phyloP scores from a whole-genome alignment of 768 basidiomycete species.

The Lactarius tabidus region DNA sequence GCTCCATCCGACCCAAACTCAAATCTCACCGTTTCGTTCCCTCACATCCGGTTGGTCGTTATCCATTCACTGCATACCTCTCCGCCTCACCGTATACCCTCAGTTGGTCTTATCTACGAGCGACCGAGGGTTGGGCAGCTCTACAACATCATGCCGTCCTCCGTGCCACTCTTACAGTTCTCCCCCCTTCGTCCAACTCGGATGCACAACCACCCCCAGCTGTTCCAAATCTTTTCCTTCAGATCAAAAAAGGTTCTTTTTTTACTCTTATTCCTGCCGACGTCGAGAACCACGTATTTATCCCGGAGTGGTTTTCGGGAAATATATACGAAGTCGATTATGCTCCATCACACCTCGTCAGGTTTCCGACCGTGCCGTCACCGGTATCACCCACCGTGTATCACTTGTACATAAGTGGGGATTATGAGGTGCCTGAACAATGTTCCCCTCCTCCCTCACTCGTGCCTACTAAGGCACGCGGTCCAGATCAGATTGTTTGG shows the following conservation, averaged over 20 bases:
- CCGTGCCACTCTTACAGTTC: constrained; percentile 56
- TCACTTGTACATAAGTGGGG: constrained; percentile 69
- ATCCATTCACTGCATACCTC: background rate
- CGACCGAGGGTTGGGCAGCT: constrained; percentile 82
- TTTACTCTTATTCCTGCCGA: constrained; percentile 58
- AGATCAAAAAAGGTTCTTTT: constrained; percentile 70
- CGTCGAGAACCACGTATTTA: constrained; percentile 25
- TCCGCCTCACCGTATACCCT: background rate
- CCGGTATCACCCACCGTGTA: constrained; percentile 46
- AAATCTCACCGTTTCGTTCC: constrained; percentile 58
- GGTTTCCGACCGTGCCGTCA: constrained; percentile 47
- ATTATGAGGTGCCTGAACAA: constrained; percentile 62
- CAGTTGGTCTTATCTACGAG: constrained; percentile 70
- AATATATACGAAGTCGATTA: constrained; percentile 75
- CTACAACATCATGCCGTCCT: constrained; percentile 77
- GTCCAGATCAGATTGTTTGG: constrained; percentile 78
- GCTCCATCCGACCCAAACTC: constrained; percentile 42
- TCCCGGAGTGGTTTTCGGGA: constrained; percentile 70
- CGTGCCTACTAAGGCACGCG: constrained; percentile 3
- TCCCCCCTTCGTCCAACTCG: constrained; percentile 37
- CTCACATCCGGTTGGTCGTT: constrained; percentile 48
- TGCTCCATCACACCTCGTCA: constrained; percentile 45
- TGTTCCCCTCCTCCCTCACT: constrained; percentile 2
- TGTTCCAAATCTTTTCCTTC: constrained; percentile 49
- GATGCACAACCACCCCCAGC: background rate